Evolutionary conservation across 192 early-diverging fungal genomes (phyloP).

Genomic region (Entophlyctis luteolus): DNA sequence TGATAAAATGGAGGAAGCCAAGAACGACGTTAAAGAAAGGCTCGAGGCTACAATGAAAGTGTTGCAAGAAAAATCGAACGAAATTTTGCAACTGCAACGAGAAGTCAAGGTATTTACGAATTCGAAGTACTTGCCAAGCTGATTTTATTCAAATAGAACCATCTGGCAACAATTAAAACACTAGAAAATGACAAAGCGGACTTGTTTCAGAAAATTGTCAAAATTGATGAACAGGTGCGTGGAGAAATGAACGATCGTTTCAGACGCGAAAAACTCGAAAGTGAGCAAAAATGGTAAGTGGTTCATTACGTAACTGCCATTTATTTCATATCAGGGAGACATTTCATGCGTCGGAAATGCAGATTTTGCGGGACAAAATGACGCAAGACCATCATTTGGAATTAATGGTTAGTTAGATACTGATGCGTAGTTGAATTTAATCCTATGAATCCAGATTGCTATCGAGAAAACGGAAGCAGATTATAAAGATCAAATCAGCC

Average conservation of each 20-base stretch:
- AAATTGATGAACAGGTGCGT: slow-evolving; percentile 44
- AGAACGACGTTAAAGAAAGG: slow-evolving; percentile 26
- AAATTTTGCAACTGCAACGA: slow-evolving; percentile 53
- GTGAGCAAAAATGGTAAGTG: slow-evolving; percentile 11
- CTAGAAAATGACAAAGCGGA: slow-evolving; percentile 52
- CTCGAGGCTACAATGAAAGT: slow-evolving; percentile 18
- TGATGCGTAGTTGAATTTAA: background rate
- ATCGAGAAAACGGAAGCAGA: slow-evolving; percentile 24
- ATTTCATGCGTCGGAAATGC: slow-evolving; percentile 21
- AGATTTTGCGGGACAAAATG: slow-evolving; percentile 16
- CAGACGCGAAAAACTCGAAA: slow-evolving; percentile 34
- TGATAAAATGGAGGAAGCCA: slow-evolving; percentile 38
- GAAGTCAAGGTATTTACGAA: slow-evolving; percentile 28
- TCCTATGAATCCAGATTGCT: slow-evolving; percentile 6
- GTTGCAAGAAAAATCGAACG: slow-evolving; percentile 44
- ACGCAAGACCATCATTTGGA: slow-evolving; percentile 24
- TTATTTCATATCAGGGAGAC: slow-evolving; percentile 2
- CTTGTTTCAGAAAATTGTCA: slow-evolving; percentile 52
- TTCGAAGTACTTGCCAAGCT: background rate
- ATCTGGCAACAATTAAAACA: slow-evolving; percentile 22
- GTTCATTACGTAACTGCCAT: background rate
- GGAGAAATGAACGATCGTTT: slow-evolving; percentile 42
- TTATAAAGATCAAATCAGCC: slow-evolving; percentile 20
- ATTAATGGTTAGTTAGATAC: slow-evolving; percentile 12
- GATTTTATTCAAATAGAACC: slow-evolving; percentile 13